These are phyloP conservation scores for Chiua virens DNA, from an alignment of 768 basidiomycete genomes.

Conservation along the genomic window DNA sequence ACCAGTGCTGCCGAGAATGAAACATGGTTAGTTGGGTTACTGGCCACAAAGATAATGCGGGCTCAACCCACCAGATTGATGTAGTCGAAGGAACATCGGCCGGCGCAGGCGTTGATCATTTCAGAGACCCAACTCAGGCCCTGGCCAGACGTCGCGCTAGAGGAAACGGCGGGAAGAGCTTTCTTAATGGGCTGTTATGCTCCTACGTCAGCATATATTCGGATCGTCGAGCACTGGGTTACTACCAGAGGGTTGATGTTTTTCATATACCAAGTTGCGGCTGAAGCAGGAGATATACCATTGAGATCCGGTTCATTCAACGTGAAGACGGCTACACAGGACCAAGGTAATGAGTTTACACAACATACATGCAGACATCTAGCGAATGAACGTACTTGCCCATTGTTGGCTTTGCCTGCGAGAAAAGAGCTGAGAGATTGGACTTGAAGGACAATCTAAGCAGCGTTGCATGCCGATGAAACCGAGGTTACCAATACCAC, in stretches of 20 bases:
- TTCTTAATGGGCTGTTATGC: conserved; percentile 34
- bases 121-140: conserved; percentile 36
- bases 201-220: neutral
- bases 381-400: conserved; percentile 25
- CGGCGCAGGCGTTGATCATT: conserved; percentile 35
- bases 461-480: conserved; percentile 43
- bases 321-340: conserved; percentile 29
- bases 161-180: conserved; percentile 20
- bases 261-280: conserved; percentile 38
- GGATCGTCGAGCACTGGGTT: neutral
- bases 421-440: conserved; percentile 29
- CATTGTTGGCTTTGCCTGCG: conserved; percentile 34
- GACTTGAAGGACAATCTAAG: conserved; percentile 36
- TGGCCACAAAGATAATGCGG: neutral
- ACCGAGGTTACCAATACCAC: conserved; percentile 36
- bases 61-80: conserved; percentile 32
- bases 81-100: conserved; percentile 36
- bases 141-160: conserved; percentile 27
- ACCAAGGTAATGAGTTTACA: neutral
- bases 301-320: conserved; percentile 13
- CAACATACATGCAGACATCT: too few species aligned
- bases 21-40: neutral
- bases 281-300: conserved; percentile 27
- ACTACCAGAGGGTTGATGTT: conserved; percentile 37
- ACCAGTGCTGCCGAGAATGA: too few species aligned